A percentile compares a stretch with the other conserved stretches of the same genome.
Conservation (phyloP, 768 basidiomycete species). For the Mycena rebaudengoi region DNA sequence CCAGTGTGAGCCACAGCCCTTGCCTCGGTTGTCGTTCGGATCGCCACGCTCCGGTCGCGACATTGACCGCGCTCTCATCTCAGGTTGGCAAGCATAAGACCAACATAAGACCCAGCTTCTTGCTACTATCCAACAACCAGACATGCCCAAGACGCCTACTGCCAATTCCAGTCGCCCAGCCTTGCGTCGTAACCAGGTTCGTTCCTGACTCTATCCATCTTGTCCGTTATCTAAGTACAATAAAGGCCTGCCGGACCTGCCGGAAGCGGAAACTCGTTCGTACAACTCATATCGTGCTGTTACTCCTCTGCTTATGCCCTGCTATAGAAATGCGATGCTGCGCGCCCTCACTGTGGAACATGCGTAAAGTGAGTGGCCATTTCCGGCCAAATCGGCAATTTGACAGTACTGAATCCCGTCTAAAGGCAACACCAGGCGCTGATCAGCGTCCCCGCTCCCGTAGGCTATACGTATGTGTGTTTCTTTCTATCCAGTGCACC, state of each 20-base stretch:
- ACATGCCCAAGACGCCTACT: constrained; percentile 76
- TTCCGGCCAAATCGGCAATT: background rate
- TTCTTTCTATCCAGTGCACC: constrained; percentile 3
- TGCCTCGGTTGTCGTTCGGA: too few relatives aligned
- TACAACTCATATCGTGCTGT: constrained; percentile 11
- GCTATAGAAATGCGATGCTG: constrained; percentile 85
- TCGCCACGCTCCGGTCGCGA: too few relatives aligned
- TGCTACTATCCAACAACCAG: constrained; percentile 1
- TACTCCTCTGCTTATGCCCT: background rate
- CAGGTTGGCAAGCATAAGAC: background rate
- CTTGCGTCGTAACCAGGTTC: constrained; percentile 82
- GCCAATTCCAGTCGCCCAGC: constrained; percentile 60
- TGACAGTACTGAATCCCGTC: constrained; percentile 1
- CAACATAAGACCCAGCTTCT: background rate
- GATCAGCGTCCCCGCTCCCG: constrained; percentile 85
- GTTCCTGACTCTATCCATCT: constrained; percentile 11
- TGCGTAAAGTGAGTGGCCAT: constrained; percentile 74
- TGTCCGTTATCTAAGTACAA: background rate
- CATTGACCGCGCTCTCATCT: too few relatives aligned
- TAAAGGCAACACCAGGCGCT: constrained; percentile 81
- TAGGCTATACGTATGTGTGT: constrained; percentile 80
- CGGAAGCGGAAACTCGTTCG: constrained; percentile 85
- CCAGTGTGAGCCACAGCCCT: too few relatives aligned
- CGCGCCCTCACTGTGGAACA: constrained; percentile 85
- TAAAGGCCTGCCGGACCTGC: constrained; percentile 81